These are phyloP conservation scores for Gentiana dahurica DNA, from an alignment of 257 asterid genomes.

Conservation along the genomic window DNA sequence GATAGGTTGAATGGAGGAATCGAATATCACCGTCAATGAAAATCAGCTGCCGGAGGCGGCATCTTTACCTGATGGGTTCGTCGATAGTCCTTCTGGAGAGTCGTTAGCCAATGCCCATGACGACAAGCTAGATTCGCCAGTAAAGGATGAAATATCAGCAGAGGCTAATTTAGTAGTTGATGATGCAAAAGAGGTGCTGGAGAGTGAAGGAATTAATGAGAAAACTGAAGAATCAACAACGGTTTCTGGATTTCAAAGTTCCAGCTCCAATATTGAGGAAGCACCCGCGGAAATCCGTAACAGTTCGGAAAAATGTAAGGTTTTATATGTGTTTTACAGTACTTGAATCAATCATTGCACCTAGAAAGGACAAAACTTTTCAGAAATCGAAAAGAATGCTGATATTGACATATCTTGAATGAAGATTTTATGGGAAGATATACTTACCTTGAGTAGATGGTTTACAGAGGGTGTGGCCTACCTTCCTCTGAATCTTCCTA, in stretches of 20 bases:
- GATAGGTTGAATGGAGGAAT: conserved; percentile 51
- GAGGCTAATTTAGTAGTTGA: conserved; percentile 42
- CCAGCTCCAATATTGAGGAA: conserved; percentile 2
- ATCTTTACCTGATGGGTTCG: conserved; percentile 93
- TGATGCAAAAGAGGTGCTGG: conserved; percentile 16
- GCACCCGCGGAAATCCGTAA: conserved; percentile 2
- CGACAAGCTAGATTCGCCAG: conserved; percentile 21
- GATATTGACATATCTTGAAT: neutral
- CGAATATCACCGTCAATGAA: conserved; percentile 18
- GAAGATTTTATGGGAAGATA: too few relatives aligned
- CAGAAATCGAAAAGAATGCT: too few relatives aligned
- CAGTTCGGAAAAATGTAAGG: conserved; percentile 18
- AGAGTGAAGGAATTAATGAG: conserved; percentile 15
- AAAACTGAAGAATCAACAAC: conserved; percentile 16
- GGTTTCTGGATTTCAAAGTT: conserved; percentile 3
- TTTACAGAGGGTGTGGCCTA: too few relatives aligned
- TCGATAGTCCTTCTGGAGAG: conserved; percentile 46
- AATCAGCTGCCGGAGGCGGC: conserved; percentile 85
- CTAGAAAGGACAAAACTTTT: too few relatives aligned
- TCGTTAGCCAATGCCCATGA: conserved; percentile 17
- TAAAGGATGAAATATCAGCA: conserved; percentile 60
- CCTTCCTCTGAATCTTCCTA: too few relatives aligned
- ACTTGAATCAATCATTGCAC: too few relatives aligned
- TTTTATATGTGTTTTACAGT: neutral
- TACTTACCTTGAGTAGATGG: too few relatives aligned